Conservation (phyloP, 2,329 filamentous ascomycete species). For the Ophiostoma australiae region DNA sequence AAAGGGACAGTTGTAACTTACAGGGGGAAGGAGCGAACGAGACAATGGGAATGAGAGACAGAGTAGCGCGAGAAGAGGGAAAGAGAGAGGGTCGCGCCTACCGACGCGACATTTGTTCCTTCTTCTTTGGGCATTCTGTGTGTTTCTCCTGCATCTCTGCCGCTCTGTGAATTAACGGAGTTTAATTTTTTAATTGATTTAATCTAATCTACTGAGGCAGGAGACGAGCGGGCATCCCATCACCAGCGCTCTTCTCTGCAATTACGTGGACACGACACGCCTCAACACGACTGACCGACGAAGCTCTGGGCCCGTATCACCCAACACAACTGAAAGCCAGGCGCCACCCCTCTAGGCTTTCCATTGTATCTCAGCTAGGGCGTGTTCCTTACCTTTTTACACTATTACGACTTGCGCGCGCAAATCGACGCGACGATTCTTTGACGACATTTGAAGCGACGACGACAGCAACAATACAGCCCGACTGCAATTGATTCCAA, state of each 20-base stretch:
- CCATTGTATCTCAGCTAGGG: neutral
- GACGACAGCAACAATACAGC: neutral
- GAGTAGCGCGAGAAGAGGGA: neutral
- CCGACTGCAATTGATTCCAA: neutral
- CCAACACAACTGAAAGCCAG: neutral
- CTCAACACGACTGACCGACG: neutral
- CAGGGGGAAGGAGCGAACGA: neutral
- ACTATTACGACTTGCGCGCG: constrained; percentile 12
- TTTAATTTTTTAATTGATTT: constrained; percentile 19
- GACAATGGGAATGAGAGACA: neutral
- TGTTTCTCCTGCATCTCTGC: constrained; percentile 6
- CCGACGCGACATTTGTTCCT: constrained; percentile 27
- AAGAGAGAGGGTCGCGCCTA: constrained; percentile 24
- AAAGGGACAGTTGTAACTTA: constrained; percentile 5
- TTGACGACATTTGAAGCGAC: neutral
- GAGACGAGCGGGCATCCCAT: constrained; percentile 20
- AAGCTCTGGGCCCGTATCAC: neutral
- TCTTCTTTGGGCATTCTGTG: constrained; percentile 17
- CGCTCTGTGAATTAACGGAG: constrained; percentile 2
- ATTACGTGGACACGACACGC: neutral
- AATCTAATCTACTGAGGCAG: constrained; percentile 9
- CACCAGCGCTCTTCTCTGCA: constrained; percentile 9
- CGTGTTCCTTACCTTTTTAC: constrained; percentile 5
- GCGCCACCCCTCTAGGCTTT: constrained; percentile 5
- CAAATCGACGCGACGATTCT: constrained; percentile 6